phyloP scores from a whole-genome alignment of 148 eudicot genomes.

The Chenopodium formosanum region DNA sequence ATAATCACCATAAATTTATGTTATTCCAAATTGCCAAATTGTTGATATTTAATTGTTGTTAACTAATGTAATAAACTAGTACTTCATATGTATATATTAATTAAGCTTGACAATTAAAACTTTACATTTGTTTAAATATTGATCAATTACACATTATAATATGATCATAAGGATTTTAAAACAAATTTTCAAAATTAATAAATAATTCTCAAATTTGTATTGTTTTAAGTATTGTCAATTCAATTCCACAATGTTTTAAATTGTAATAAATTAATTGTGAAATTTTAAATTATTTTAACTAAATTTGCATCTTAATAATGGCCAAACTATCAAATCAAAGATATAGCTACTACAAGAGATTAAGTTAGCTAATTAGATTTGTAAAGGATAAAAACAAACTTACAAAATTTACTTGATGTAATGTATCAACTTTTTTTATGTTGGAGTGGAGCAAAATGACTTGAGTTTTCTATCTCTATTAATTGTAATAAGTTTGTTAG shows the following conservation, averaged over 20 bases:
- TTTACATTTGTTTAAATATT: no score
- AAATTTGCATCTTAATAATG: background rate
- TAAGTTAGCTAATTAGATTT: no score
- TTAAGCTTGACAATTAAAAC: no score
- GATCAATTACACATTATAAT: no score
- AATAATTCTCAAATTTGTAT: no score
- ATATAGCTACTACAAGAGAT: background rate
- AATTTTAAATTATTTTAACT: background rate
- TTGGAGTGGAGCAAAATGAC: background rate
- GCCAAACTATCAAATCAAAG: background rate
- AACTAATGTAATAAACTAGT: no score
- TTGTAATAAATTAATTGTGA: background rate
- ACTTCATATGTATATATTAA: no score
- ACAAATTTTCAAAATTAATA: no score
- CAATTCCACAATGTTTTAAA: background rate
- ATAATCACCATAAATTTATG: no score
- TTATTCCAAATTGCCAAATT: background rate
- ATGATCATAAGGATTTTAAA: no score
- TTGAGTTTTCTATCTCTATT: background rate
- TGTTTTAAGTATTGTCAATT: no score
- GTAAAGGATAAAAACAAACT: background rate
- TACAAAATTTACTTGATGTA: constrained; percentile 3
- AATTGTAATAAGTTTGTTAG: constrained; percentile 1
- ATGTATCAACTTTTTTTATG: background rate
- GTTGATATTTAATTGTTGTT: no score